Conservation (phyloP, 805 yeast species). For the Starmera quercuum region DNA sequence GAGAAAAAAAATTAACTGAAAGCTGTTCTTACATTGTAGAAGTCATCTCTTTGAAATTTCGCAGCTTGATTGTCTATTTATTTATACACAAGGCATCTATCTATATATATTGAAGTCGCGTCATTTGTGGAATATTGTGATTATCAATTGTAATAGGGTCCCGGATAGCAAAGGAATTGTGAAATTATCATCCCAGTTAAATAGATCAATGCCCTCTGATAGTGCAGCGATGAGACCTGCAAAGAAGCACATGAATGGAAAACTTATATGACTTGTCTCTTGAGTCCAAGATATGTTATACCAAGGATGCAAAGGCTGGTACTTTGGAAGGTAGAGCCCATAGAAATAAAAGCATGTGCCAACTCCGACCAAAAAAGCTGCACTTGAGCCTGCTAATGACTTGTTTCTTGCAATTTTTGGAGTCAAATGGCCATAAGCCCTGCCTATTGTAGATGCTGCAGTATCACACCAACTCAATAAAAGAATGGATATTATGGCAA, state of each 20-base stretch:
- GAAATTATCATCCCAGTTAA: conserved; percentile 82
- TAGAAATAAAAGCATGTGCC: conserved; percentile 61
- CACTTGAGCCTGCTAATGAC: conserved; percentile 84
- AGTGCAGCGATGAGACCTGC: conserved; percentile 80
- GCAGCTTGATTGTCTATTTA: not conserved
- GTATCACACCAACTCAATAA: conserved; percentile 96
- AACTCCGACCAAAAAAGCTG: conserved; percentile 74
- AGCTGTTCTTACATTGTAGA: not conserved
- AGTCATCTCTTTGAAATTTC: not conserved
- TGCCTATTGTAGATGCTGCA: conserved; percentile 90
- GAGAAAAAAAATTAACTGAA: conserved; percentile 1
- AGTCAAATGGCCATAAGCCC: conserved; percentile 77
- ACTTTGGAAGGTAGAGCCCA: conserved; percentile 63
- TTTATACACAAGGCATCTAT: not conserved
- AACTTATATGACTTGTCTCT: conserved; percentile 46
- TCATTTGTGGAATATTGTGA: conserved; percentile 24
- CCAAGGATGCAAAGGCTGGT: conserved; percentile 43
- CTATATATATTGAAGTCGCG: not conserved
- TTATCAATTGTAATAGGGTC: conserved; percentile 44
- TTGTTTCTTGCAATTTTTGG: conserved; percentile 70
- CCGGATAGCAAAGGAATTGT: conserved; percentile 90
- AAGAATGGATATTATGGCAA: conserved; percentile 66
- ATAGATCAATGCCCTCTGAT: conserved; percentile 77
- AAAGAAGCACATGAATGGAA: conserved; percentile 46
- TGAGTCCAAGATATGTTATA: conserved; percentile 62